Base-by-base conservation (phyloP, 2,329 filamentous ascomycete species). In the Colletotrichum sp. region DNA sequence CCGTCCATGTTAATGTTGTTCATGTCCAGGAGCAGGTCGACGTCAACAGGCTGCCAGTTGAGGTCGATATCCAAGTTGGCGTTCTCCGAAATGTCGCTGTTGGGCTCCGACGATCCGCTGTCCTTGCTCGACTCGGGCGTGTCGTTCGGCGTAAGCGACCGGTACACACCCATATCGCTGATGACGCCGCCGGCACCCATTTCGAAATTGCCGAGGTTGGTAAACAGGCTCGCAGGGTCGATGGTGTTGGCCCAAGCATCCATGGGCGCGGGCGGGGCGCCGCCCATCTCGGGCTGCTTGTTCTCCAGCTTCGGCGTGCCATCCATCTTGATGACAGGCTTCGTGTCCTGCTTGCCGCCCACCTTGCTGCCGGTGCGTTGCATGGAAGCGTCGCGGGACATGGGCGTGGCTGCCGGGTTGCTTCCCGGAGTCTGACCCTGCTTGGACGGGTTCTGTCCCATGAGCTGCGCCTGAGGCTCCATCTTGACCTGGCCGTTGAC, bases 51-150 rank as follows among this genome's bases (percentile, higher is more conserved):
- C 60, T 86, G 85, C 89, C 89, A 92, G 63, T 85, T 83, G 32
- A 90, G 80, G 36, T 88, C 89, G 66, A 92, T 88, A 59, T 92
- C 91, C 16, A 92, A 84, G 18, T 84, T 82, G 5, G 88, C 86
- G 7, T 86, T 86, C 72, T 93, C 92, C 4, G 90, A 88, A 21
- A 93, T 89, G 78, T 93, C 92, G 80, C 91, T 93, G 76, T 89
- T 92, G 12, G 90, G 90, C 79, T 93, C 91, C 55, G 91, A 92
- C 10, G 86, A 82, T 6, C 89, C 88, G 78, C 88, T 89, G 72
- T 93, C 91, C 81, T 92, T 92, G 82, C 87, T 90, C 3, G 91
- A 93, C 78, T 93, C 92, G 1, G 92, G 92, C 9, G 92, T 93
- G 80, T 93, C 91, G 76, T 92, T 91, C 1, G 91, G 91, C 28